Evolutionary conservation across 257 asterid genomes (phyloP), one percentile per base, ranked within the genome.

Genomic region (Nicotiana benthamiana): DNA sequence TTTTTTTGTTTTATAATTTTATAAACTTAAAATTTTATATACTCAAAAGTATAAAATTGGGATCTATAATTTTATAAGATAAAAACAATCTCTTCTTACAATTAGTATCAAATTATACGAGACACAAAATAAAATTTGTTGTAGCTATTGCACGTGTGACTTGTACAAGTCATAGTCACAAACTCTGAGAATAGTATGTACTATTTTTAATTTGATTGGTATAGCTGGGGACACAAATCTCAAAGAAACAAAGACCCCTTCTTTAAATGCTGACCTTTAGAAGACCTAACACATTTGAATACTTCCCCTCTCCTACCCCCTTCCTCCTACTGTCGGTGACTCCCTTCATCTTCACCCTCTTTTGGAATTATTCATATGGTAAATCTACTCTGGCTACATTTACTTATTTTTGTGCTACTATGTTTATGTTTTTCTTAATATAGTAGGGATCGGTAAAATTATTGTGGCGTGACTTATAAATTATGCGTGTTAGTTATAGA

Each of bases 121-220:
- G n/a, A n/a, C n/a, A n/a, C n/a, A n/a, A n/a, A n/a, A n/a, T n/a
- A n/a, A n/a, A n/a, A n/a, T n/a, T n/a, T n/a, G n/a, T n/a, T n/a
- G n/a, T n/a, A n/a, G n/a, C n/a, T 82, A 85, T 67, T 85, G 94
- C 96, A 90, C 96, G 96, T 93, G 96, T 87, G 78, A 90, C 82
- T 77, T 80, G 94, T 87, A 87, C 87, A 43, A 10, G 77, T 78
- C 77, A 36, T 62, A 24, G 40, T 72, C 78, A 72, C 22, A 72
- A 46, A 20, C 4, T 24, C 24, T 72, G 40, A 43, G 22, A 2
- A 70, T 48, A 12, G 78, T 83, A 80, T 62, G 74, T 80, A 82
- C 66, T 46, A 59, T 80, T 61, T 48, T n/a, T 34, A 6, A 65
- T 32, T 67, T 12, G 54, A 65, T 67, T 67, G 3, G 10, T 17